Evolutionary conservation across 1,139 yeast species (phyloP).

Genomic region (Debaryomycetaceae sp.): DNA sequence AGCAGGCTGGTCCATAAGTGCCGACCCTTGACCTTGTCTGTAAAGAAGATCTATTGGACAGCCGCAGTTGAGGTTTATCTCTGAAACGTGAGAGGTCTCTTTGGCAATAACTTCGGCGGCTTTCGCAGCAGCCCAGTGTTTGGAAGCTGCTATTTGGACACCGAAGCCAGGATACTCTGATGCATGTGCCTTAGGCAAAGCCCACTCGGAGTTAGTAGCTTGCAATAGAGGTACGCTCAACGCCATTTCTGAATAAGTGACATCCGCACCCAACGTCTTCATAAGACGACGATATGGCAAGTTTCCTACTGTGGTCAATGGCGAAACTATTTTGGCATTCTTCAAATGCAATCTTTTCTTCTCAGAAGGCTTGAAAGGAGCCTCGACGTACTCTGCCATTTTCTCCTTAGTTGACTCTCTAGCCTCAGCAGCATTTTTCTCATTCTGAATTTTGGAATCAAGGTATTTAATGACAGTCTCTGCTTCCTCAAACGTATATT

Average conservation of each 20-base stretch:
- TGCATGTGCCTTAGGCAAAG: slow-evolving; percentile 84
- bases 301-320: slow-evolving; percentile 96
- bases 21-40: slow-evolving; percentile 95
- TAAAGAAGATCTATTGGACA: slow-evolving; percentile 94
- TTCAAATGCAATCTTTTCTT: slow-evolving; percentile 69
- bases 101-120: slow-evolving; percentile 77
- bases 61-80: slow-evolving; percentile 89
- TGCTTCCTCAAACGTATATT: slow-evolving; percentile 54
- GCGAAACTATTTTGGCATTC: slow-evolving; percentile 84
- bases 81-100: slow-evolving; percentile 57
- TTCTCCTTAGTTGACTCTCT: slow-evolving; percentile 29
- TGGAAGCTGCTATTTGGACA: slow-evolving; percentile 86
- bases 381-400: slow-evolving; percentile 55
- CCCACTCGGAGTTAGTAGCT: slow-evolving; percentile 96
- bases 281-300: slow-evolving; percentile 91
- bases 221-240: slow-evolving; percentile 78
- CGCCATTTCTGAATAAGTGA: slow-evolving; percentile 96
- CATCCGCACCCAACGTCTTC: slow-evolving; percentile 88
- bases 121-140: slow-evolving; percentile 91
- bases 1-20: slow-evolving; percentile 86
- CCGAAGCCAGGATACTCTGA: slow-evolving; percentile 88
- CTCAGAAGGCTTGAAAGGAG: slow-evolving; percentile 76
- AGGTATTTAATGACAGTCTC: slow-evolving; percentile 53
- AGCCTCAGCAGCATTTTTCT: slow-evolving; percentile 30
- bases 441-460: slow-evolving; percentile 45